Conservation (phyloP, 2,329 filamentous ascomycete genomes). For the Plenodomus tracheiphilus region DNA sequence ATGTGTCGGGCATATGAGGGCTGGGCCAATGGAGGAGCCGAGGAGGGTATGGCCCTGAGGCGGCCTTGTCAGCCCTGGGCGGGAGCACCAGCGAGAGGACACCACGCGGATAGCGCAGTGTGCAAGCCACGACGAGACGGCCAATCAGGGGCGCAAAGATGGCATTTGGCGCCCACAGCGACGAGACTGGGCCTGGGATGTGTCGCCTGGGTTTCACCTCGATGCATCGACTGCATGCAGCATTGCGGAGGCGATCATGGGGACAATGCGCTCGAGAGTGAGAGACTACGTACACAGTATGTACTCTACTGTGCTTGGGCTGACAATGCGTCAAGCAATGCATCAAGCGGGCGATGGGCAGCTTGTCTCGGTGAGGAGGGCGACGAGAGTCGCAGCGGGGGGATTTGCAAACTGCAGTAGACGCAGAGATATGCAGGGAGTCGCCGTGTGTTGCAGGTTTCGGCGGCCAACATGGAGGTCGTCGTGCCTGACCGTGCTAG, state of each 20-base stretch:
- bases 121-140: slow-evolving; percentile 6
- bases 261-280: slow-evolving; percentile 13
- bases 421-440: too few species aligned
- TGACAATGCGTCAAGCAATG: background rate
- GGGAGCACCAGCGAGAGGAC: slow-evolving; percentile 2
- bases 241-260: slow-evolving; percentile 12
- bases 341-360: background rate
- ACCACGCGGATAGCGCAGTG: slow-evolving; percentile 10
- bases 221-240: background rate
- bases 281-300: too few species aligned
- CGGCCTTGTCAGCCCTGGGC: slow-evolving; percentile 2
- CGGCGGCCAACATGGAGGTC: background rate
- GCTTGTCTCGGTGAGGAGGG: background rate
- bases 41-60: background rate
- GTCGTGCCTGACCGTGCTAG: background rate
- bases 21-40: background rate
- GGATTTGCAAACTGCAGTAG: too few species aligned
- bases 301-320: too few species aligned
- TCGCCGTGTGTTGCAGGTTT: too few species aligned
- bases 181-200: slow-evolving; percentile 6
- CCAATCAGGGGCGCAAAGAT: slow-evolving; percentile 10
- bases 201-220: background rate
- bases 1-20: background rate
- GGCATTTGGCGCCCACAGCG: slow-evolving; percentile 5
- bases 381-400: too few species aligned